Conservation (phyloP, 371 early-diverging fungal species). For the Blastocladiella emersonii region DNA sequence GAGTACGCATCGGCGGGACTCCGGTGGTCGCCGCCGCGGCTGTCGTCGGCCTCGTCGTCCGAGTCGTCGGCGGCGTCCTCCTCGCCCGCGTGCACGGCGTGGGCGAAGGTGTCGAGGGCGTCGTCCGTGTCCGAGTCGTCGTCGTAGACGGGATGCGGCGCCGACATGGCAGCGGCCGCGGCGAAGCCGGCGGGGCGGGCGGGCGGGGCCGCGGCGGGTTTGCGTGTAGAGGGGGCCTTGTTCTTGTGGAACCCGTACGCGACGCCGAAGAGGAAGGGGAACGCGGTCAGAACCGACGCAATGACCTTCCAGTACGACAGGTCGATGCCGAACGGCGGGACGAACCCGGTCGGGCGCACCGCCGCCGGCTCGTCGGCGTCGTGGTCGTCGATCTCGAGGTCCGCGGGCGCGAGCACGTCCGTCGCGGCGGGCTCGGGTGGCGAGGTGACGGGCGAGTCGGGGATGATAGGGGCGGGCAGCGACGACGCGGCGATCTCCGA, state of each 20-base stretch:
- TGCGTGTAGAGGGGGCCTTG: no score
- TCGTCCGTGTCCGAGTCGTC: constrained; percentile 1
- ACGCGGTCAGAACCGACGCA: background rate
- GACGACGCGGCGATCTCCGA: background rate
- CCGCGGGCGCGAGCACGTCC: no score
- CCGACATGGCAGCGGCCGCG: background rate
- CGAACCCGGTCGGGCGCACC: background rate
- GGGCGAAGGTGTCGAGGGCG: background rate
- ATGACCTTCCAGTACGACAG: background rate
- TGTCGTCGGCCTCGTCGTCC: background rate
- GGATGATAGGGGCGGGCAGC: background rate
- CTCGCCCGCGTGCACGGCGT: background rate
- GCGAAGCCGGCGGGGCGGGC: no score
- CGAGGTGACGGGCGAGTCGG: no score
- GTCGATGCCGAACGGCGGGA: no score
- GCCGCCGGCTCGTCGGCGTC: background rate
- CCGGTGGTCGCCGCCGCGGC: no score
- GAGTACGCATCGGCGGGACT: background rate
- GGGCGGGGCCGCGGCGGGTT: no score
- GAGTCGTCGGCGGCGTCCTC: background rate
- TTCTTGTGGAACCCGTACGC: background rate
- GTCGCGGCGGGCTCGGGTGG: no score
- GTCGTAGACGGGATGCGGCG: background rate
- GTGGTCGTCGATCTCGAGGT: no score
- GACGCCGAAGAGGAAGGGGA: background rate